Evolutionary conservation across 345 rosid species (phyloP).

Genomic region (Ceriops tagal): DNA sequence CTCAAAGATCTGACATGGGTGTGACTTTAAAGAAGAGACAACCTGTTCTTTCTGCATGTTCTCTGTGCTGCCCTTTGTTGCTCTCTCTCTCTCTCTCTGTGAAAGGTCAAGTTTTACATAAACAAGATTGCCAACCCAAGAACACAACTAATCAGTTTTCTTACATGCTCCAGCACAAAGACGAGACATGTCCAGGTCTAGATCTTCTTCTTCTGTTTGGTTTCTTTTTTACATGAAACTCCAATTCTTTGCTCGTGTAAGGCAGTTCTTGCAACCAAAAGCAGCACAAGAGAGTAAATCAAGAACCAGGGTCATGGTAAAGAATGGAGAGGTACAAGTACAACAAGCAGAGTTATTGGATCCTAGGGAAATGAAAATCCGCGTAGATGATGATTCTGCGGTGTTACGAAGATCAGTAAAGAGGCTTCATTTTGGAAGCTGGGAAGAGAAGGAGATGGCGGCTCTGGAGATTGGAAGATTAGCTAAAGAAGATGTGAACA

Average conservation of each 20-base stretch:
- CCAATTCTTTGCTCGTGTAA: slow-evolving; percentile 52
- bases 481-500: slow-evolving; percentile 53
- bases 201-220: slow-evolving; percentile 39
- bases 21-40: slow-evolving; percentile 30
- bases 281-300: slow-evolving; percentile 31
- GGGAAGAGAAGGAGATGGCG: slow-evolving; percentile 69
- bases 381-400: slow-evolving; percentile 34
- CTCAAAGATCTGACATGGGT: not conserved
- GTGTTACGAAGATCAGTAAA: slow-evolving; percentile 74
- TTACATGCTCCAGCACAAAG: slow-evolving; percentile 31
- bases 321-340: not conserved
- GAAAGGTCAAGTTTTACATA: slow-evolving; percentile 17
- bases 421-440: slow-evolving; percentile 74
- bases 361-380: not conserved
- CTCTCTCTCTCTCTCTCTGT: not conserved
- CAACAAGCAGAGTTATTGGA: not conserved
- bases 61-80: slow-evolving; percentile 11
- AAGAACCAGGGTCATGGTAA: not conserved
- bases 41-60: slow-evolving; percentile 52
- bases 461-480: slow-evolving; percentile 59
- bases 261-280: slow-evolving; percentile 57
- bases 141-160: slow-evolving; percentile 14
- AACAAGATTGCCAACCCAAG: slow-evolving; percentile 10
- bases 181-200: slow-evolving; percentile 30
- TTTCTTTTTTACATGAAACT: slow-evolving; percentile 39